Base-by-base conservation (phyloP, 2,329 filamentous ascomycete species). In the Fusarium sp. region DNA sequence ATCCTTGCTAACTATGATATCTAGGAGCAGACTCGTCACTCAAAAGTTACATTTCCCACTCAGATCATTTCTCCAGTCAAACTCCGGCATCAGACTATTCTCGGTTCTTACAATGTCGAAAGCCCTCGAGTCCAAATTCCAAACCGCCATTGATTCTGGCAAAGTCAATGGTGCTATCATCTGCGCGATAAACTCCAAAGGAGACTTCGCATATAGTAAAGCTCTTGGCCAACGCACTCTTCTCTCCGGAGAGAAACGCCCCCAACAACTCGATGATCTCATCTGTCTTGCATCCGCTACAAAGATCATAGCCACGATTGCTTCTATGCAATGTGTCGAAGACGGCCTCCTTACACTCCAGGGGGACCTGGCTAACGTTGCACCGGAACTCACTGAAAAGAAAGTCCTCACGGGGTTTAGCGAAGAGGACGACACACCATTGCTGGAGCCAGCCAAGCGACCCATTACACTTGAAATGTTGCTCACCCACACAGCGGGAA, bases 251-350 rank as follows among this genome's bases (percentile, higher is more conserved):
- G 78, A 83, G 45, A 81, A 79, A 41, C 60, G 57, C 0, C 77
- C 81, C 0, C 77, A 80, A 15, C 70, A 74, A 23, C 62, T 78
- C 2, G 80, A 81, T 56, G 75, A 78, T 37, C 71, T 81, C 6
- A 49, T 81, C 9, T 80, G 62, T 46, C 62, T 82, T 0, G 79
- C 78, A 4, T 82, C 78, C 5, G 77, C 74, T 4, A 80, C 76
- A 25, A 83, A 83, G 61, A 74, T 89, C 4, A 63, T 87, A 53
- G 81, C 85, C 3, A 80, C 81, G 3, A 81, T 89, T 51, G 82
- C 85, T 4, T 81, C 81, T 2, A 70, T 89, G n/a, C 84, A 87
- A 58, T 82, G 83, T 45, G 84, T 88, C 3, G 85, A 88, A 35
- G 78, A 82, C 8, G 84, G 84, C 0, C 73, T 83, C 0, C 69